Evolutionary conservation across 805 yeast species (phyloP).

Genomic region (Nakazawaea populi): DNA sequence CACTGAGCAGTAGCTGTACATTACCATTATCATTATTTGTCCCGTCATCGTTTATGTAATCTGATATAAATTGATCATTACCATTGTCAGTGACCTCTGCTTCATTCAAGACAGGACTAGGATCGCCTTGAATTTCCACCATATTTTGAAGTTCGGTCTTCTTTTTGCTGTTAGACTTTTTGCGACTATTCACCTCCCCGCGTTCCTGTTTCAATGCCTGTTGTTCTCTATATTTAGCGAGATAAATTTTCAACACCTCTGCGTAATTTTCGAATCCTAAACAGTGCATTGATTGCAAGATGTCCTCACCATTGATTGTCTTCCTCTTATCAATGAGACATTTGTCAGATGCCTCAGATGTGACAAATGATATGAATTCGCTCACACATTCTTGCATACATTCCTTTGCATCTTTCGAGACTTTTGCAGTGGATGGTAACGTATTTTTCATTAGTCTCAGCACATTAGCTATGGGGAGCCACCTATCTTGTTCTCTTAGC

Average conservation of each 20-base stretch:
- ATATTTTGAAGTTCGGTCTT: background rate
- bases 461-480: slow-evolving; percentile 60
- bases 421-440: slow-evolving; percentile 66
- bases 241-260: slow-evolving; percentile 60
- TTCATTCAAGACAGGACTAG: background rate
- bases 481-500: slow-evolving; percentile 53
- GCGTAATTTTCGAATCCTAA: slow-evolving; percentile 67
- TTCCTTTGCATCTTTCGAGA: slow-evolving; percentile 75
- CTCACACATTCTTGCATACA: slow-evolving; percentile 69
- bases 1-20: background rate
- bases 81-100: background rate
- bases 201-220: slow-evolving; percentile 69
- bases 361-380: slow-evolving; percentile 62
- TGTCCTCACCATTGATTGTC: slow-evolving; percentile 67
- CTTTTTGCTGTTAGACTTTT: background rate
- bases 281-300: slow-evolving; percentile 55
- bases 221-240: slow-evolving; percentile 67
- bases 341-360: slow-evolving; percentile 60
- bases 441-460: slow-evolving; percentile 76
- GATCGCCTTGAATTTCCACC: background rate
- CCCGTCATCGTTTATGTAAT: background rate
- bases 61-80: slow-evolving; percentile 1
- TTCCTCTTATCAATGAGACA: slow-evolving; percentile 61
- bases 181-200: slow-evolving; percentile 32
- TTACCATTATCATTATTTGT: background rate